These are phyloP conservation scores for Aspergillus novofumigatus DNA, from an alignment of 2,329 filamentous ascomycete genomes.

Conservation along the genomic window DNA sequence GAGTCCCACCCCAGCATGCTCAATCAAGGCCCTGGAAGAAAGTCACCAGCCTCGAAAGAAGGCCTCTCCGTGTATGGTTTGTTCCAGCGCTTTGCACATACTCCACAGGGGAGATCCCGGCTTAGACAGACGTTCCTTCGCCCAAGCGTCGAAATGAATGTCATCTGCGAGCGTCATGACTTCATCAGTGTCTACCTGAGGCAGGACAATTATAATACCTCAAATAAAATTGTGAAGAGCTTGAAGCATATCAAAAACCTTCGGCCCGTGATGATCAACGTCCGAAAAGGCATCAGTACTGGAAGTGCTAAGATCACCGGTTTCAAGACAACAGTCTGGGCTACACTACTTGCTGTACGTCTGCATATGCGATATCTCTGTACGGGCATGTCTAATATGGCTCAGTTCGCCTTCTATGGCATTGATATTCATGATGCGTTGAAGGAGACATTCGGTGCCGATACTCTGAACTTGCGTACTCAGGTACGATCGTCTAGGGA, in stretches of 20 bases:
- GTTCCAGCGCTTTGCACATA: slow-evolving; percentile 70
- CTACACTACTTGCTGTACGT: slow-evolving; percentile 56
- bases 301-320: slow-evolving; percentile 49
- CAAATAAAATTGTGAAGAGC: slow-evolving; percentile 55
- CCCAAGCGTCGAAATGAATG: slow-evolving; percentile 63
- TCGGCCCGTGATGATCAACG: slow-evolving; percentile 60
- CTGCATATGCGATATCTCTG: too few relatives aligned
- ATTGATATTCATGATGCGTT: slow-evolving; percentile 66
- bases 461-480: slow-evolving; percentile 49
- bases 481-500: slow-evolving; percentile 42
- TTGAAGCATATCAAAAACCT: slow-evolving; percentile 75
- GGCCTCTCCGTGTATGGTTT: slow-evolving; percentile 79
- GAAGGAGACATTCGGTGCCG: slow-evolving; percentile 52
- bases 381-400: slow-evolving; percentile 3
- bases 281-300: slow-evolving; percentile 72
- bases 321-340: slow-evolving; percentile 67
- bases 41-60: slow-evolving; percentile 66
- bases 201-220: slow-evolving; percentile 59
- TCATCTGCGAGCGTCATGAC: slow-evolving; percentile 68
- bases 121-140: slow-evolving; percentile 79
- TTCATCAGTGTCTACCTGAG: slow-evolving; percentile 64
- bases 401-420: slow-evolving; percentile 65
- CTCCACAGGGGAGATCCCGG: slow-evolving; percentile 69
- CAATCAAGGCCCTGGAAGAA: slow-evolving; percentile 63
- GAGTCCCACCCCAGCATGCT: slow-evolving; percentile 81